Evolutionary conservation across 139 green algal genomes (phyloP).

Genomic region (Chlorella sp.): DNA sequence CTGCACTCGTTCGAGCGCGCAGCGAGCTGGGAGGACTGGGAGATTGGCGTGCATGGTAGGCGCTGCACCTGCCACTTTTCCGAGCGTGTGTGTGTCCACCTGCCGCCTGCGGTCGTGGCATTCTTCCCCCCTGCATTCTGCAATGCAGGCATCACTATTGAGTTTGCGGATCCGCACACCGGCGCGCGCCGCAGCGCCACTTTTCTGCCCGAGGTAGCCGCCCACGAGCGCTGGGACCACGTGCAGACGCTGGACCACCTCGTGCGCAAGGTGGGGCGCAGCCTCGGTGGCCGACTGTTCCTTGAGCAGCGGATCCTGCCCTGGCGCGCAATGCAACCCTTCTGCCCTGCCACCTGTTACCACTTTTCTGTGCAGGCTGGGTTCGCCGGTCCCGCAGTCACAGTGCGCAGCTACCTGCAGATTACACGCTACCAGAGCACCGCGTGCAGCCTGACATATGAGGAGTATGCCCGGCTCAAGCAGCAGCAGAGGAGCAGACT

Average conservation of each 20-base stretch:
- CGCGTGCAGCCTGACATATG: conserved; percentile 30
- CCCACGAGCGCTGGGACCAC: conserved; percentile 64
- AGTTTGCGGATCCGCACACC: conserved; percentile 65
- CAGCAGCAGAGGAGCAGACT: too few relatives aligned
- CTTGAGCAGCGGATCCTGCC: too few relatives aligned
- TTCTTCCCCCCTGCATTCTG: too few relatives aligned
- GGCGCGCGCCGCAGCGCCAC: conserved; percentile 64
- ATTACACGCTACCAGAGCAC: conserved; percentile 62
- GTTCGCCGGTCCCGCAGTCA: background rate
- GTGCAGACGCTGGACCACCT: conserved; percentile 64
- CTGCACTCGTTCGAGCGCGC: conserved; percentile 73
- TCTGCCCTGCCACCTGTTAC: too few relatives aligned
- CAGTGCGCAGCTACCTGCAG: conserved; percentile 10
- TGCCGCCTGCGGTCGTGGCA: too few relatives aligned
- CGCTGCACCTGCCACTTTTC: too few relatives aligned
- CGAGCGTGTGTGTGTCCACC: too few relatives aligned
- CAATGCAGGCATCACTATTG: conserved; percentile 71
- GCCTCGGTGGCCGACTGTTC: too few relatives aligned
- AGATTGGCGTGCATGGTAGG: conserved; percentile 49
- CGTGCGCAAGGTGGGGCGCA: conserved; percentile 67
- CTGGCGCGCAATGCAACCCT: too few relatives aligned
- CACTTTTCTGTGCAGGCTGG: too few relatives aligned
- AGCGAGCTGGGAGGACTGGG: conserved; percentile 70
- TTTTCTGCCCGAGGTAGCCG: conserved; percentile 79
- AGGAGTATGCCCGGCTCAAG: conserved; percentile 17